These are phyloP conservation scores for Phytopythium delawarense DNA, from an alignment of 352 stramenopile genomes.

Conservation along the genomic window DNA sequence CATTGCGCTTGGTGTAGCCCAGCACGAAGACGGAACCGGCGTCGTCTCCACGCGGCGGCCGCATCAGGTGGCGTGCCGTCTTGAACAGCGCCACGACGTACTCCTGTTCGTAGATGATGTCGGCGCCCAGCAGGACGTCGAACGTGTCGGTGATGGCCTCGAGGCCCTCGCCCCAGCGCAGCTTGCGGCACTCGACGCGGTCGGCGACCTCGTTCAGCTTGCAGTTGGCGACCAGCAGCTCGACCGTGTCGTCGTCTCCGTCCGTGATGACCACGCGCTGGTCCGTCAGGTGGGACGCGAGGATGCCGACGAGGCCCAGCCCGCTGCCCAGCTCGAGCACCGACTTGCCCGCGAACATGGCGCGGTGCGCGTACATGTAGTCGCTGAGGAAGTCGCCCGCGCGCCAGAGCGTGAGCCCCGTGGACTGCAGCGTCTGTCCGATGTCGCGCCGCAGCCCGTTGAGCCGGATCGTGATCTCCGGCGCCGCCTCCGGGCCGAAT, in stretches of 20 bases:
- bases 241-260: slow-evolving; percentile 48
- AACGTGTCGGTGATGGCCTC: slow-evolving; percentile 40
- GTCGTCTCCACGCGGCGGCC: slow-evolving; percentile 12
- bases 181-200: slow-evolving; percentile 35
- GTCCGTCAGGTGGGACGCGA: slow-evolving; percentile 52
- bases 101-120: slow-evolving; percentile 67
- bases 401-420: slow-evolving; percentile 55
- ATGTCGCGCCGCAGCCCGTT: slow-evolving; percentile 55
- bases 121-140: slow-evolving; percentile 47
- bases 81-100: slow-evolving; percentile 51
- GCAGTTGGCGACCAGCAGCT: slow-evolving; percentile 45
- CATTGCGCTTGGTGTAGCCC: slow-evolving; percentile 63
- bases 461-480: slow-evolving; percentile 43
- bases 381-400: slow-evolving; percentile 56
- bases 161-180: slow-evolving; percentile 44
- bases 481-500: slow-evolving; percentile 29
- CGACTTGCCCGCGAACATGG: slow-evolving; percentile 26
- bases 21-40: slow-evolving; percentile 40
- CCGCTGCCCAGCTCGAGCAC: slow-evolving; percentile 55
- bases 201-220: slow-evolving; percentile 43
- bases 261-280: slow-evolving; percentile 53
- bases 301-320: slow-evolving; percentile 52
- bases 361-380: slow-evolving; percentile 45
- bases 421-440: slow-evolving; percentile 58
- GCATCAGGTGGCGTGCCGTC: slow-evolving; percentile 41